Evolutionary conservation across 306 rosid genomes (phyloP).

Genomic region (Pyrus pyrifolia): DNA sequence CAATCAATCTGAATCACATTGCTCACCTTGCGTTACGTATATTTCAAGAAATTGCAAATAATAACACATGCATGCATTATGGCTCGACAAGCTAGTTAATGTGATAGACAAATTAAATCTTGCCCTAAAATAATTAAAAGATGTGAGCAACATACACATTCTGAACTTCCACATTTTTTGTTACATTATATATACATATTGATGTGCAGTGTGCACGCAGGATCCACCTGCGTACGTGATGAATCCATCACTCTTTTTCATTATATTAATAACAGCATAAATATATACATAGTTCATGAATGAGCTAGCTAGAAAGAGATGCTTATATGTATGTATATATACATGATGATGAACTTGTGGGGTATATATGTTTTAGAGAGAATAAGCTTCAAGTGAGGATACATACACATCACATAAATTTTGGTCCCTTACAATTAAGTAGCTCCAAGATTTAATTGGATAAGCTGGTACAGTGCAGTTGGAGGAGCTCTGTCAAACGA

Average conservation of each 20-base stretch:
- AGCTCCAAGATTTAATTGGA: slow-evolving; percentile 23
- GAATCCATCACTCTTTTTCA: background rate
- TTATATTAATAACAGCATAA: background rate
- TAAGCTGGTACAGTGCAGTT: slow-evolving; percentile 14
- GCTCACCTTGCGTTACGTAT: too few species aligned
- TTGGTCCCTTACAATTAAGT: slow-evolving; percentile 21
- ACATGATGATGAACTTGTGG: slow-evolving; percentile 10
- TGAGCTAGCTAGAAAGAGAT: background rate
- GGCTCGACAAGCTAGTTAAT: slow-evolving; percentile 16
- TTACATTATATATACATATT: background rate
- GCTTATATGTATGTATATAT: background rate
- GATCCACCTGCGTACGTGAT: background rate
- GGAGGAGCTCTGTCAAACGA: slow-evolving; percentile 21
- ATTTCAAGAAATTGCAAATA: too few species aligned
- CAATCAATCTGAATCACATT: too few species aligned
- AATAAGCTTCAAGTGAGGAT: slow-evolving; percentile 23
- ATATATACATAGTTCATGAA: background rate
- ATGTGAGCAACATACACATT: background rate
- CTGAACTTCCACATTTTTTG: slow-evolving; percentile 6
- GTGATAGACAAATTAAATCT: background rate
- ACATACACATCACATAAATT: slow-evolving; percentile 19
- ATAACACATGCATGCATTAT: slow-evolving; percentile 9
- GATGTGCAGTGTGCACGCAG: slow-evolving; percentile 6
- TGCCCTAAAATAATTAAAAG: background rate
- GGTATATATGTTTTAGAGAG: slow-evolving; percentile 22